A percentile compares a stretch with the other conserved stretches of the same genome.
Evolutionary conservation across 208 protist species (phyloP).

Genomic region (Wallacemonas sp.): DNA sequence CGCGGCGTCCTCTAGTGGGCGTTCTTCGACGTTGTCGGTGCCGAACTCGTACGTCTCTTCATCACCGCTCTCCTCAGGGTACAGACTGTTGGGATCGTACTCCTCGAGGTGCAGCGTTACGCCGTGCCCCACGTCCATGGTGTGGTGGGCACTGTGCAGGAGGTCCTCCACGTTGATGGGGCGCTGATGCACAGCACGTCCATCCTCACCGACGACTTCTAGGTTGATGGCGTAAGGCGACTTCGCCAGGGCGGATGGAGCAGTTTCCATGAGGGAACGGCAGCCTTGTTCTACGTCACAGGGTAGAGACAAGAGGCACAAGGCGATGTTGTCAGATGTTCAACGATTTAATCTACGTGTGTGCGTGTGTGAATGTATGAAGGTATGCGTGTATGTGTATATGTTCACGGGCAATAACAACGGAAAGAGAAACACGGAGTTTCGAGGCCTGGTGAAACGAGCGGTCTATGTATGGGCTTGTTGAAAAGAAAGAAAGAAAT

Average conservation of each 20-base stretch:
- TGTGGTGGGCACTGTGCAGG: conserved; percentile 36
- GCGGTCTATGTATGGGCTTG: neutral
- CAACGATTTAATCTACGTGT: too few species aligned
- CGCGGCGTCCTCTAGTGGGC: neutral
- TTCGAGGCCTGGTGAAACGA: too few species aligned
- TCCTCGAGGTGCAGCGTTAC: conserved; percentile 75
- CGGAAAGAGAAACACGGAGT: too few species aligned
- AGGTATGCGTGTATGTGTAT: too few species aligned
- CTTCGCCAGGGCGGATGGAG: neutral
- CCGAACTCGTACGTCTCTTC: conserved; percentile 18
- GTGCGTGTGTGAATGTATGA: too few species aligned
- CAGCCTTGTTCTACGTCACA: neutral
- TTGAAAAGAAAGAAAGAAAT: conserved; percentile 13
- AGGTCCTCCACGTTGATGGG: conserved; percentile 80
- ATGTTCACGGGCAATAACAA: too few species aligned
- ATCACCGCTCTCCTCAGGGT: conserved; percentile 39
- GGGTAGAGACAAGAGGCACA: neutral
- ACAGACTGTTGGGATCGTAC: conserved; percentile 32
- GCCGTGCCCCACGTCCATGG: conserved; percentile 54
- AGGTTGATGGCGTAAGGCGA: conserved; percentile 38
- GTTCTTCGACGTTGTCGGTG: neutral
- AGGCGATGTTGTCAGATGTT: too few species aligned
- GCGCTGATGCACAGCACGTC: conserved; percentile 35
- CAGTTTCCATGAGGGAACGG: neutral
- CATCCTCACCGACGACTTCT: conserved; percentile 62